A percentile compares a stretch with the other conserved stretches of the same genome.
Conservation (phyloP, 2,329 filamentous ascomycete species). For the Daldinia sp. region DNA sequence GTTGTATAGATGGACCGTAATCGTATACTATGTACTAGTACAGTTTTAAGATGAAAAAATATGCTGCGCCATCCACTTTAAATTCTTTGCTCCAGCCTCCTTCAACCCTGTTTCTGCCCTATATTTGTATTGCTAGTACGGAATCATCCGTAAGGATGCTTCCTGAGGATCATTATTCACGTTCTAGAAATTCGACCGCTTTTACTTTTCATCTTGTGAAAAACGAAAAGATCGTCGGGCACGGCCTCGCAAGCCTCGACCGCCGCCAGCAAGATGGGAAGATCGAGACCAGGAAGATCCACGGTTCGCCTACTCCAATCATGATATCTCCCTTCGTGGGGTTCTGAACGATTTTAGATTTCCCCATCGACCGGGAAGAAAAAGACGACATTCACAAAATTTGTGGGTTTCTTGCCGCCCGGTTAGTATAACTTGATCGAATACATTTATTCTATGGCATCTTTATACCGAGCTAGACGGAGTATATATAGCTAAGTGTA, state of each 20-base stretch:
- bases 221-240: conserved; percentile 18
- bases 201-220: not conserved
- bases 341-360: conserved; percentile 21
- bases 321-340: conserved; percentile 21
- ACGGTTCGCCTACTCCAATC: conserved; percentile 16
- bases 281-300: conserved; percentile 35
- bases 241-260: conserved; percentile 6
- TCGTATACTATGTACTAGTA: not conserved
- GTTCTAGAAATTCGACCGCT: conserved; percentile 20
- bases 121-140: conserved; percentile 7
- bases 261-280: not conserved
- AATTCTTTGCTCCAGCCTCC: conserved; percentile 14
- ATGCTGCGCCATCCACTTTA: conserved; percentile 26
- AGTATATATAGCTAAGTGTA: not conserved
- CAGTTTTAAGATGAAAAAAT: conserved; percentile 28
- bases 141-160: conserved; percentile 22
- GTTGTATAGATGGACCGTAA: too few species aligned
- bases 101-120: not conserved
- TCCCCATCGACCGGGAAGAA: conserved; percentile 9
- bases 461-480: not conserved
- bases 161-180: conserved; percentile 15
- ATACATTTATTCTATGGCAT: not conserved
- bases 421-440: not conserved
- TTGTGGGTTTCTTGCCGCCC: conserved; percentile 1
- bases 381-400: not conserved